Percentiles rank a stretch among this genome's conserved stretches.
Evolutionary conservation across 1,284 basidiomycete genomes (phyloP).

Genomic region (Peniophora sp.): DNA sequence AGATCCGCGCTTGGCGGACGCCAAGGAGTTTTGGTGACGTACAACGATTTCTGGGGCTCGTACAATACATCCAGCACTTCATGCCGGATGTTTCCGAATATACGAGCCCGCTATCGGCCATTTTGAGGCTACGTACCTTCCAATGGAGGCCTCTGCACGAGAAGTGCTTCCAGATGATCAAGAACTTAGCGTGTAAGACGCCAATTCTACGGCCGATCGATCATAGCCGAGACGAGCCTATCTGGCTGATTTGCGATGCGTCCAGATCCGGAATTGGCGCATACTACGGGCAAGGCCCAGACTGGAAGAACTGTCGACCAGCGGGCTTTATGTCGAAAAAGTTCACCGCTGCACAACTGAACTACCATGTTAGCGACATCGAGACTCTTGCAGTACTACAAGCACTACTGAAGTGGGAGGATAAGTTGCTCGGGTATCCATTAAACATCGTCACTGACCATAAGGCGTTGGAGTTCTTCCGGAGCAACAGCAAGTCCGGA

Average conservation of each 20-base stretch:
- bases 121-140: not conserved
- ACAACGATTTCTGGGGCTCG: constrained; percentile 25
- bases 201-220: not conserved
- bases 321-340: constrained; percentile 21
- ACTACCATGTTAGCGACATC: constrained; percentile 21
- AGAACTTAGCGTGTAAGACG: not conserved
- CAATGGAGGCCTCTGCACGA: not conserved
- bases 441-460: constrained; percentile 28
- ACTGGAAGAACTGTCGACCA: constrained; percentile 9
- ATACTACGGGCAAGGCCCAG: constrained; percentile 15
- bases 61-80: constrained; percentile 19
- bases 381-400: constrained; percentile 23
- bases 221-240: not conserved
- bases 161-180: not conserved
- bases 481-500: constrained; percentile 12
- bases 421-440: constrained; percentile 17
- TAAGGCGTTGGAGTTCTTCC: constrained; percentile 20
- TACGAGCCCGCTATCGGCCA: not conserved
- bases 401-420: constrained; percentile 17
- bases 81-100: not conserved
- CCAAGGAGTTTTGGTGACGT: constrained; percentile 20
- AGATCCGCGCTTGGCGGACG: constrained; percentile 24
- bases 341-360: constrained; percentile 21
- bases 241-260: constrained; percentile 14
- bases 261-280: constrained; percentile 13